Evolutionary conservation across 805 yeast species (phyloP), one percentile per base, ranked within the genome.

Genomic region (Metschnikowia aberdeeniae): DNA sequence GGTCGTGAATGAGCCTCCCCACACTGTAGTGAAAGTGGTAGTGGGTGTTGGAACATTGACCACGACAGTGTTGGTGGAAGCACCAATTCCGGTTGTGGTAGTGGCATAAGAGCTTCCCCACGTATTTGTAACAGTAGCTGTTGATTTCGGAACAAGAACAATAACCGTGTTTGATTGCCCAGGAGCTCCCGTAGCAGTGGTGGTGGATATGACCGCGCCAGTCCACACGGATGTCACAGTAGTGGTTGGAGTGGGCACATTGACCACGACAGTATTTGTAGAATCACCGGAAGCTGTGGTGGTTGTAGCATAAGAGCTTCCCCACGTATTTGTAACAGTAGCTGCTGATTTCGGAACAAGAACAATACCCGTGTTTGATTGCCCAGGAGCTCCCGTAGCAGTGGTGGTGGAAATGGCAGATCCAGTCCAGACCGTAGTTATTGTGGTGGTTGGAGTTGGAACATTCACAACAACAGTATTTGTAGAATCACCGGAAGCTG

Each of bases 21-120:
- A 41, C 6, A 31, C 28, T 12, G 19, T 24, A 10, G 41, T 34
- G 3, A 22, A 12, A 4, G 35, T 39, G 11, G 45, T 47, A 13
- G 48, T 43, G 14, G 54, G 46, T 10, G 52, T 42, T 12, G 56
- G 49, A 19, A 46, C 57, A 26, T 54, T 52, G 22, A 57, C 49
- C n/a, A 47, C 34, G 13, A 46, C 46, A 13, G 50, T 42, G 9
- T 37, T 49, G 28, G 19, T 34, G 11, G 34, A 34, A 4, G 28
- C 35, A 20, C n/a, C n/a, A n/a, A n/a, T n/a, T n/a, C 35, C 42
- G 5, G 42, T 34, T 6, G 55, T 49, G 14, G 34, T 28, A 20
- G 54, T 45, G 13, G 32, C 37, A n/a, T 14, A n/a, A 11, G 35
- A 28, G 7, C 44, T 22, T 5, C 24, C 24, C 24, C 24, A 22